Evolutionary conservation across 2,329 filamentous ascomycete species (phyloP).

Genomic region (Diaporthe destruens): DNA sequence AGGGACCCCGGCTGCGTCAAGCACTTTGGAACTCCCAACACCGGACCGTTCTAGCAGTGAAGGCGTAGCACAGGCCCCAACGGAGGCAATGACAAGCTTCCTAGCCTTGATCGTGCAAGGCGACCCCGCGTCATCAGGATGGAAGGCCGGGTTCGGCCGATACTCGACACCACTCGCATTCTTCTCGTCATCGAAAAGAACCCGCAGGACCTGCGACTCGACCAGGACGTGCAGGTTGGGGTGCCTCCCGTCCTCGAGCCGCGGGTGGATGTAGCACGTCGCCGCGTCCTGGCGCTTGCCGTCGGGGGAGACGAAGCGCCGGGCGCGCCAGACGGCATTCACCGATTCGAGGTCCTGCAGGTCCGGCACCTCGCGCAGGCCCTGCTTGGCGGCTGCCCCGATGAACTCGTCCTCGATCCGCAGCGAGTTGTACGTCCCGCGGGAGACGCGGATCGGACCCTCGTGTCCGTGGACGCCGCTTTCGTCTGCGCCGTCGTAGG

Average conservation of each 20-base stretch:
- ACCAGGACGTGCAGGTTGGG: conserved; percentile 68
- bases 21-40: conserved; percentile 59
- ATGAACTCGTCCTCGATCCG: conserved; percentile 59
- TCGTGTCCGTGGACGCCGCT: conserved; percentile 59
- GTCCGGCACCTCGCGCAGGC: conserved; percentile 61
- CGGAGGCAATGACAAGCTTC: conserved; percentile 58
- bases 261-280: conserved; percentile 63
- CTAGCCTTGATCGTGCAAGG: conserved; percentile 56
- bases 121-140: conserved; percentile 46
- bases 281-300: conserved; percentile 67
- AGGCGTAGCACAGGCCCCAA: conserved; percentile 58
- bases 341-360: conserved; percentile 58
- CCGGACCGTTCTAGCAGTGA: conserved; percentile 65
- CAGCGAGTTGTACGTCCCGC: conserved; percentile 57
- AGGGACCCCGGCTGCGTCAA: conserved; percentile 61
- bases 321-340: conserved; percentile 46
- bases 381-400: conserved; percentile 57
- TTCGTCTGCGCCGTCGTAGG: conserved; percentile 58
- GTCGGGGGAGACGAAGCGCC: conserved; percentile 50
- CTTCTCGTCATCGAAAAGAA: conserved; percentile 59
- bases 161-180: conserved; percentile 64
- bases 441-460: conserved; percentile 63
- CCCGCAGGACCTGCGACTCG: conserved; percentile 62
- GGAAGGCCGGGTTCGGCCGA: conserved; percentile 55
- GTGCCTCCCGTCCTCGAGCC: conserved; percentile 59